Conservation (phyloP, 2,329 filamentous ascomycete species). For the Fusarium protoensiforme region DNA sequence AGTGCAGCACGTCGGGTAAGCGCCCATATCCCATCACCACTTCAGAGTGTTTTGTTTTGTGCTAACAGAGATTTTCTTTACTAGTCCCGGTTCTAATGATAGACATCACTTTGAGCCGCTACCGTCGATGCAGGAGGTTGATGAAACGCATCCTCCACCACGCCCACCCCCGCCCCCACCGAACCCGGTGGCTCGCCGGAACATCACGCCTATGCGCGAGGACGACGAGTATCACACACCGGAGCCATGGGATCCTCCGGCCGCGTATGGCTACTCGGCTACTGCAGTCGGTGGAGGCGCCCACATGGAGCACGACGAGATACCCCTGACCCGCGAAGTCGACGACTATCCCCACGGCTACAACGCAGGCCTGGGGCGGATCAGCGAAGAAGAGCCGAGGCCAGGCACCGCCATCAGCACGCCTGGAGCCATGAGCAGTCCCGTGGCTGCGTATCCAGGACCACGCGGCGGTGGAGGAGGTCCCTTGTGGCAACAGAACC, state of each 20-base stretch:
- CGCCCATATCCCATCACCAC: background rate
- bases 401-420: slow-evolving; percentile 33
- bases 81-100: slow-evolving; percentile 43
- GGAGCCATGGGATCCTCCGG: slow-evolving; percentile 33
- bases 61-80: slow-evolving; percentile 29
- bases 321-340: slow-evolving; percentile 54
- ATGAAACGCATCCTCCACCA: slow-evolving; percentile 28
- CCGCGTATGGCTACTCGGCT: slow-evolving; percentile 30
- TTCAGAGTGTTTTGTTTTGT: background rate
- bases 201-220: slow-evolving; percentile 28
- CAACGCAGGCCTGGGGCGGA: slow-evolving; percentile 53
- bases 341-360: slow-evolving; percentile 60
- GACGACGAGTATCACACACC: slow-evolving; percentile 19
- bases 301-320: slow-evolving; percentile 48
- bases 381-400: slow-evolving; percentile 47
- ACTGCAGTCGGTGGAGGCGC: slow-evolving; percentile 38
- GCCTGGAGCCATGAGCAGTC: slow-evolving; percentile 30
- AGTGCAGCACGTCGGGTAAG: slow-evolving; percentile 57
- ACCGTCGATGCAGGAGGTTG: slow-evolving; percentile 41
- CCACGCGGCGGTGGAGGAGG: slow-evolving; percentile 47
- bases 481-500: slow-evolving; percentile 66
- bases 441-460: slow-evolving; percentile 35
- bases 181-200: slow-evolving; percentile 30
- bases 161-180: slow-evolving; percentile 18
- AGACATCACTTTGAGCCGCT: slow-evolving; percentile 44